Conservation (phyloP, 768 basidiomycete genomes). For the Leccinum pellstonianum region DNA sequence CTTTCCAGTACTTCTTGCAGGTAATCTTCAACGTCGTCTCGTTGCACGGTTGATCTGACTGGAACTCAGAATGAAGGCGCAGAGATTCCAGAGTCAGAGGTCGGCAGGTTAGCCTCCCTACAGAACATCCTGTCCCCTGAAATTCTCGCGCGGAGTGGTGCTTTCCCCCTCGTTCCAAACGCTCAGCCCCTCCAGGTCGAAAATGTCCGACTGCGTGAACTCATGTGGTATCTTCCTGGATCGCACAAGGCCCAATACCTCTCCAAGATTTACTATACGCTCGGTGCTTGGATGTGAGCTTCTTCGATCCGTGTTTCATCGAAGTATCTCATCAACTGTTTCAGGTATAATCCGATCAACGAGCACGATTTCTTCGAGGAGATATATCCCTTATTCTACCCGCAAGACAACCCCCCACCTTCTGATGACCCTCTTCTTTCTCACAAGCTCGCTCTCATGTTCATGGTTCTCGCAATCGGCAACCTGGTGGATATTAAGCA, state of each 20-base stretch:
- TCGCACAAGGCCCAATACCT: slow-evolving; percentile 59
- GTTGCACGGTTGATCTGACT: slow-evolving; percentile 11
- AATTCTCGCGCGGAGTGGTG: slow-evolving; percentile 61
- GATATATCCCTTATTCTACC: slow-evolving; percentile 59
- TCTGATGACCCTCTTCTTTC: slow-evolving; percentile 51
- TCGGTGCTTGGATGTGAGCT: slow-evolving; percentile 71
- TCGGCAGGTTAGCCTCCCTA: slow-evolving; percentile 47
- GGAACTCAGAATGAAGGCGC: slow-evolving; percentile 53
- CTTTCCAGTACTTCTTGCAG: slow-evolving; percentile 67
- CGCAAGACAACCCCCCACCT: slow-evolving; percentile 40
- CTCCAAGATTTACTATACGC: slow-evolving; percentile 57
- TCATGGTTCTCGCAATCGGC: slow-evolving; percentile 67
- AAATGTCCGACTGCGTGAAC: slow-evolving; percentile 49
- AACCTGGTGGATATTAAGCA: slow-evolving; percentile 56
- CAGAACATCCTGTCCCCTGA: slow-evolving; percentile 59
- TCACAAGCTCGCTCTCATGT: slow-evolving; percentile 64
- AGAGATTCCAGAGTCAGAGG: slow-evolving; percentile 50
- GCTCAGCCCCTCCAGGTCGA: slow-evolving; percentile 39
- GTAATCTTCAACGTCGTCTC: slow-evolving; percentile 33
- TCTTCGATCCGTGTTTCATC: slow-evolving; percentile 5
- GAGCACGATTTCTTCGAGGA: slow-evolving; percentile 59
- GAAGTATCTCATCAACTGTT: slow-evolving; percentile 6
- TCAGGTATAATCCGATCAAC: slow-evolving; percentile 68
- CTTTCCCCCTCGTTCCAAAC: slow-evolving; percentile 58
- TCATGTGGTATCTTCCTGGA: slow-evolving; percentile 71